Base-by-base conservation (phyloP, 2,329 filamentous ascomycete genomes). In the Arthrobotrys sinensis region DNA sequence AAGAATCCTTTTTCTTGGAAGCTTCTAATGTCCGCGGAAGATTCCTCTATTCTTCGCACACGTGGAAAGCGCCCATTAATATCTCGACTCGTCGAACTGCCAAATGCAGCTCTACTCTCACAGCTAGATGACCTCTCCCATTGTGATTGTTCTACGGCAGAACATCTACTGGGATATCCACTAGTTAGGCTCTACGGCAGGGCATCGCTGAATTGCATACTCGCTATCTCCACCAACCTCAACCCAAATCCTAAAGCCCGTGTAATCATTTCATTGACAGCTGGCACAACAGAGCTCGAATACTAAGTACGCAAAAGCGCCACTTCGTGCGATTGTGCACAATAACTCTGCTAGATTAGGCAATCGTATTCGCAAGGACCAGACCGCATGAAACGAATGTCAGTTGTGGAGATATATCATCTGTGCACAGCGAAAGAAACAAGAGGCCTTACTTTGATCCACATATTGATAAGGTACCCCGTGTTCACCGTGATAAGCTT, bases 1-100 rank as follows among this genome's bases (percentile, higher is more conserved):
- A 21, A 48, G 16, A 24, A 36, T 19, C 16, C 11, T 60, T 60
- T 60, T 50, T 52, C 53, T 71, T 71, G 53, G 34, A 53, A 63
- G 34, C 36, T 19, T 53, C 60, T 66, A 73, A 63, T 46, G 60
- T 73, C 69, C 69, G 69, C 69, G 69, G 69, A 66, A 57, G 36
- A 65, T 66, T 65, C 60, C 43, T 16, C 6, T 11, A 11, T 46
- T 19, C 52, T 65, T 50, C 24, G 45, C 60, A 66, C 60, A 65
- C 57, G 57, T 73, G 69, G 34, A 71, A 10, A 53, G 40, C 46
- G 43, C 68, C 68, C 46, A 57, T 57, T 57, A 57, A 57, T 57
- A 4, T 28, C 45, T 73, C 28, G 21, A 24, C 69, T 73, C 57
- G 57, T 65, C 34, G 57, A 73, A 60, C 57, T 65, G 40, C 60